These are phyloP conservation scores for Penicillium thymicola DNA, from an alignment of 2,329 filamentous ascomycete species.

Conservation along the genomic window DNA sequence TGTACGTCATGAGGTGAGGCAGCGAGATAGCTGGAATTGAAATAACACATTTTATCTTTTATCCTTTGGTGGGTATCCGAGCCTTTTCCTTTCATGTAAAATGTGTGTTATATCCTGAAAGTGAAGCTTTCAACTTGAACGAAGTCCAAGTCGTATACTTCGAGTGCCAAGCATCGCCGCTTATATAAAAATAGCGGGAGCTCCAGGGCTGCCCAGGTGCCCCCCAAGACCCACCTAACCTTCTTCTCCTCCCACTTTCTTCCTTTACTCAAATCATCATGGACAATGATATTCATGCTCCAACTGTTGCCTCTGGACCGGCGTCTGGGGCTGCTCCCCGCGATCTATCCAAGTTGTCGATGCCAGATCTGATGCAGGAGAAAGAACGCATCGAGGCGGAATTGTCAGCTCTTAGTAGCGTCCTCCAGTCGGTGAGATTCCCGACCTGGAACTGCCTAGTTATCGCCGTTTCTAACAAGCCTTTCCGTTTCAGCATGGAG, in stretches of 20 bases:
- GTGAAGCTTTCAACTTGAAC: background rate
- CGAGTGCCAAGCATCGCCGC: conserved; percentile 15
- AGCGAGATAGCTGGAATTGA: conserved; percentile 17
- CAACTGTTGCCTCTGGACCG: conserved; percentile 75
- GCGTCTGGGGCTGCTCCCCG: conserved; percentile 58
- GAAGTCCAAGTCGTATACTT: background rate
- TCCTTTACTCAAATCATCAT: conserved; percentile 51
- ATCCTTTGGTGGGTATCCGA: rapidly evolving
- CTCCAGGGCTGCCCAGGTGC: background rate
- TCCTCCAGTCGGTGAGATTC: conserved; percentile 76
- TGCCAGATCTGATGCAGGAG: conserved; percentile 76
- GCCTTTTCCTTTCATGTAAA: background rate
- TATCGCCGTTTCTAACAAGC: conserved; percentile 13
- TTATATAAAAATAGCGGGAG: conserved; percentile 15
- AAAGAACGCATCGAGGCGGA: conserved; percentile 85
- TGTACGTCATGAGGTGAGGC: conserved; percentile 21
- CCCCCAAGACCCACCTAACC: conserved; percentile 15
- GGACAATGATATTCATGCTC: conserved; percentile 61
- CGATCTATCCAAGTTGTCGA: conserved; percentile 64
- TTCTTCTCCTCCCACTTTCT: conserved; percentile 18
- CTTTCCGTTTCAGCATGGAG: conserved; percentile 68
- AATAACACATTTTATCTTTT: background rate
- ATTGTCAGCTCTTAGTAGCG: conserved; percentile 75
- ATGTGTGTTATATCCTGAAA: background rate
- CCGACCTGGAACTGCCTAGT: background rate